phyloP scores from a whole-genome alignment of 148 eudicot species.

The Spergularia marina region DNA sequence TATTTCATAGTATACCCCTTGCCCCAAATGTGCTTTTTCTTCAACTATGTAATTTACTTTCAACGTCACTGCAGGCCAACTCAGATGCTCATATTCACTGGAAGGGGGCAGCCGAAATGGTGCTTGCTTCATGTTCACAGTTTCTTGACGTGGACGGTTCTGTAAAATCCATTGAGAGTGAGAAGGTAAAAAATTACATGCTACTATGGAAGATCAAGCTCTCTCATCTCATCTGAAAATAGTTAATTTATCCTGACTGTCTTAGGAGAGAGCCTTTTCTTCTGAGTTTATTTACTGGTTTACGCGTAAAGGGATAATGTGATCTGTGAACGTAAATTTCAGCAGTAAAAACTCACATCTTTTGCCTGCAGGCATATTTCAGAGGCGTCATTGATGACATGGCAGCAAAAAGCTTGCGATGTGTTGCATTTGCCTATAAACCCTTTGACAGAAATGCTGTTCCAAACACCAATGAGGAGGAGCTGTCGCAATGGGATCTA shows the following conservation, averaged over 20 bases:
- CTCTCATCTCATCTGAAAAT: not conserved
- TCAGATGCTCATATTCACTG: constrained; percentile 77
- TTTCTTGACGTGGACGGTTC: constrained; percentile 59
- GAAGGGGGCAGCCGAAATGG: constrained; percentile 97
- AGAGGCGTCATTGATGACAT: constrained; percentile 64
- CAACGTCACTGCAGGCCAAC: constrained; percentile 42
- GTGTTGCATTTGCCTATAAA: constrained; percentile 83
- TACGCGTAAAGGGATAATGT: not conserved
- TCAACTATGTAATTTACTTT: constrained; percentile 8
- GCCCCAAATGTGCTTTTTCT: not conserved
- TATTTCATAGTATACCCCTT: not conserved
- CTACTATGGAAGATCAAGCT: not conserved
- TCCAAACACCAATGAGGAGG: constrained; percentile 61
- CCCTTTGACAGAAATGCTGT: constrained; percentile 46
- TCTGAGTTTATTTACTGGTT: not conserved
- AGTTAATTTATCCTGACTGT: not conserved
- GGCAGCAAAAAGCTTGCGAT: constrained; percentile 90
- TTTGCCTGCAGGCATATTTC: constrained; percentile 45
- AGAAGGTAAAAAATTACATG: constrained; percentile 40
- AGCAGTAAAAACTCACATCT: not conserved
- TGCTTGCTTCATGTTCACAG: constrained; percentile 61
- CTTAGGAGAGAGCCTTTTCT: not conserved
- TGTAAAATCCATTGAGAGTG: constrained; percentile 43
- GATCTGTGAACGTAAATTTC: too few relatives aligned
- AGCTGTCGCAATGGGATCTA: constrained; percentile 61